A percentile compares a stretch with the other conserved stretches of the same genome.
phyloP scores from a whole-genome alignment of 2,329 filamentous ascomycete species.

The Colletotrichum sp. region DNA sequence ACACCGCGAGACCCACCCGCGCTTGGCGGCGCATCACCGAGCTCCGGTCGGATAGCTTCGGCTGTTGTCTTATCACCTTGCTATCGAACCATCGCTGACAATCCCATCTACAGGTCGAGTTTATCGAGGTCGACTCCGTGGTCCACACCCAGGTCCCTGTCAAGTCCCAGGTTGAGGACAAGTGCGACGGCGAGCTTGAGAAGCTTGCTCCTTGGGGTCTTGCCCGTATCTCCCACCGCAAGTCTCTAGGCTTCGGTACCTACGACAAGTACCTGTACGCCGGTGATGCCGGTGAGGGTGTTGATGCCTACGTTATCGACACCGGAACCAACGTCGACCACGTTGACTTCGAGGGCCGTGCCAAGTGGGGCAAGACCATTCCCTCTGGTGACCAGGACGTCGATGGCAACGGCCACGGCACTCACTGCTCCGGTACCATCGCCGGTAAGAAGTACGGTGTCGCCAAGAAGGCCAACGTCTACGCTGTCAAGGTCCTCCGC shows the following conservation, averaged over 20 bases:
- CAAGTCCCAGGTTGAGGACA: constrained; percentile 39
- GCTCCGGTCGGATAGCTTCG: not conserved
- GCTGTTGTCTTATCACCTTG: not conserved
- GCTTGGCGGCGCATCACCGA: not conserved
- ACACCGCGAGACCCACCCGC: not conserved
- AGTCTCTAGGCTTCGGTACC: constrained; percentile 83
- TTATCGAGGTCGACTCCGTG: constrained; percentile 92
- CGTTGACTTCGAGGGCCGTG: constrained; percentile 96
- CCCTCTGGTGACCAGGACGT: constrained; percentile 81
- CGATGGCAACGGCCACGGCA: constrained; percentile 98
- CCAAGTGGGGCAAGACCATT: constrained; percentile 96
- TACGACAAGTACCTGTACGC: constrained; percentile 99
- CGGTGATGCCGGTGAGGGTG: constrained; percentile 89
- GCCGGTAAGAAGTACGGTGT: constrained; percentile 99
- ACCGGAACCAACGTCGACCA: constrained; percentile 94
- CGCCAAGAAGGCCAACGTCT: constrained; percentile 96
- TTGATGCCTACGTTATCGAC: constrained; percentile 98
- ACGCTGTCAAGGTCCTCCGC: constrained; percentile 96
- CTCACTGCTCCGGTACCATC: constrained; percentile 98
- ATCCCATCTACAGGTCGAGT: constrained; percentile 75
- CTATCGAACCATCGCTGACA: constrained; percentile 14
- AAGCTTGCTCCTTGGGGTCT: constrained; percentile 98
- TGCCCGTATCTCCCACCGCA: constrained; percentile 95
- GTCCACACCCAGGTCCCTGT: constrained; percentile 77
- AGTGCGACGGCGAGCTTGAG: constrained; percentile 69